Base-by-base conservation (phyloP, 176 grass and related monocot genomes). In the Musa beccarii region DNA sequence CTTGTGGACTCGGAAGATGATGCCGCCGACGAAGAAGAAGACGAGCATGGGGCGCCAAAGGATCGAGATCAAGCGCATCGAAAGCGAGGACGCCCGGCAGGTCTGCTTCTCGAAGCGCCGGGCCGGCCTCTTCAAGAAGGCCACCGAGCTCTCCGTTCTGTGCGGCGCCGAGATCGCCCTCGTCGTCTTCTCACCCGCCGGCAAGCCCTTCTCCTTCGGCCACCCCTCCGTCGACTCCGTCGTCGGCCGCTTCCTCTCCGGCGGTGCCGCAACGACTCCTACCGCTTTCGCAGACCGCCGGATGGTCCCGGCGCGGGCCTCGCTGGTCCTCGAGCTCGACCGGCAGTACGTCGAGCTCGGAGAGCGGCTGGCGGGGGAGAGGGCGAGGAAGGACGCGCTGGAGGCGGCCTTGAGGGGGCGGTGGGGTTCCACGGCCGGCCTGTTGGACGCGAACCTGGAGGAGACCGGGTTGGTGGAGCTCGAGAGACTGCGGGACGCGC, bases 141-240 rank as follows among this genome's bases (percentile, higher is more conserved):
- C 92, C 16, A 29, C 23, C 53, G 88, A 95, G 83, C 72, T 95
- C 17, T 80, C 83, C 15, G 83, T 70, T 15, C 83, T 82, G 2
- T 88, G 85, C 52, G 88, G 88, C 71, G 85, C 88, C 54, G 64
- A 84, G 53, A 49, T 90, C 21, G 85, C 75, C 16, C 20, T 87
- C 72, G 8, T 95, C 51, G 79, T 84, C 1, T 95, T 79, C 91
- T 90, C 88, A 59, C 91, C 91, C 15, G 88, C 78, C 13, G 81
- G 68, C 3, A 88, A 72, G 74, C 90, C 84, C 3, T 84, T 75
- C 79, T 68, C 75, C 51, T 79, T 83, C 29, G 87, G 81, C n/a
- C 72, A 86, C 56, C 79, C 90, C 1, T 89, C 90, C 51, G 79
- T 89, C 17, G 0, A 26, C 59, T 59, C 84, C 67, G 63, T 89